Evolutionary conservation across 768 basidiomycete species (phyloP).

Genomic region (Agaricus bisporus): DNA sequence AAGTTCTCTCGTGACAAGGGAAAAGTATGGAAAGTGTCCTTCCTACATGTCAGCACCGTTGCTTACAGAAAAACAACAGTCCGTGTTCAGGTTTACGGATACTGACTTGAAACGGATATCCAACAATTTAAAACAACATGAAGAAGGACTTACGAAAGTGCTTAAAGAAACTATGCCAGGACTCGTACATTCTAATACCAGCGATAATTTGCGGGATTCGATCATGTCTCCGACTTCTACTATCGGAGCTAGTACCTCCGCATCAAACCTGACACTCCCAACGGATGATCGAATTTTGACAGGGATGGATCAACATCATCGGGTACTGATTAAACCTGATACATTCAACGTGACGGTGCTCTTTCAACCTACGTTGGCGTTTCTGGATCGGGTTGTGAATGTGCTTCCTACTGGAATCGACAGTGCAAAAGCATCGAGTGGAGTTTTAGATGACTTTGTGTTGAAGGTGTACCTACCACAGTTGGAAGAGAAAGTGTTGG

Average conservation of each 20-base stretch:
- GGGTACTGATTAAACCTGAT: slow-evolving; percentile 80
- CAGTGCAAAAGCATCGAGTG: slow-evolving; percentile 56
- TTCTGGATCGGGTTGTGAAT: slow-evolving; percentile 67
- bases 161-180: slow-evolving; percentile 93
- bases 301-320: slow-evolving; percentile 73
- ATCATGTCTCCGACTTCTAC: slow-evolving; percentile 27
- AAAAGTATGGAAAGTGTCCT: slow-evolving; percentile 44
- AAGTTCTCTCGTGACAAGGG: slow-evolving; percentile 71
- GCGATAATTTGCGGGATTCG: slow-evolving; percentile 58
- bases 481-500: slow-evolving; percentile 88
- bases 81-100: slow-evolving; percentile 87
- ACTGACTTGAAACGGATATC: slow-evolving; percentile 71
- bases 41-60: not conserved
- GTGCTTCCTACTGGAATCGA: slow-evolving; percentile 71
- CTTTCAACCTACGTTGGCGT: slow-evolving; percentile 90
- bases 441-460: slow-evolving; percentile 88
- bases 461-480: slow-evolving; percentile 90
- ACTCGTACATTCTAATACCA: slow-evolving; percentile 66
- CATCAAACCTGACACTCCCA: not conserved
- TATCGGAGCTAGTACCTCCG: not conserved
- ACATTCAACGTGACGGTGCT: slow-evolving; percentile 92
- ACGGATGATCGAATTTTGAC: slow-evolving; percentile 72
- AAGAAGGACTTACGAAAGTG: slow-evolving; percentile 78
- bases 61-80: slow-evolving; percentile 32
- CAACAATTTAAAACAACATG: slow-evolving; percentile 66